Evolutionary conservation across 2,329 filamentous ascomycete species (phyloP), one percentile per base, ranked within the genome.

Genomic region (Ceratocystis variospora): DNA sequence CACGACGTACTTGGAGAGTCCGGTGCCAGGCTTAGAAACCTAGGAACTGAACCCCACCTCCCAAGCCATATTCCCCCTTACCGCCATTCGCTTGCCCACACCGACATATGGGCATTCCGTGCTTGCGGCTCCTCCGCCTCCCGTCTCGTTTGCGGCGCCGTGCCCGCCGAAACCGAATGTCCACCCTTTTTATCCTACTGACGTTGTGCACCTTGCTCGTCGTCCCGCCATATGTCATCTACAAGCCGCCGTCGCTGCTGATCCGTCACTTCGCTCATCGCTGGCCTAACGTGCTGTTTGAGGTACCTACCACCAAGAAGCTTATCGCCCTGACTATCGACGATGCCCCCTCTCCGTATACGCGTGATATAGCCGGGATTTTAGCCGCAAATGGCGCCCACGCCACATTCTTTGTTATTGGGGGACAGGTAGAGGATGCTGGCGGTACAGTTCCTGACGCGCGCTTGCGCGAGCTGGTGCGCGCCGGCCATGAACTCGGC

Each of bases 321-420:
- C 76, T 93, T 31, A 80, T 96, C 19, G 91, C 89, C 0, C 79
- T 96, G 48, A 96, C 90, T 0, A 87, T 96, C 71, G 91, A 96
- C 77, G 91, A 96, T 76, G 88, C 86, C 33, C 91, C 91, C 0
- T 92, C 88, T 1, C 75, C 81, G 55, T 80, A 89, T 74, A 95
- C 91, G 1, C 72, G 75, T 57, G 83, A 86, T 66, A 91, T 96
- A 68, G 77, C 91, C 65, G 76, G 83, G 55, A 76, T 89, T 0
- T 79, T 96, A n/a, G 77, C 79, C 64, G 78, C 79, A 28, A 80
- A 90, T 72, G 79, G 81, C 66, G 89, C 87, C 15, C 83, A 80
- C 22, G 91, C 91, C 0, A 96, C 91, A 0, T 94, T 96, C 74
- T 96, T 96, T 75, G 81, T 95, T 41, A 96, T 96, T 71, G 91